Conservation (phyloP, 2,329 filamentous ascomycete genomes). For the Rhynchosporium graminicola region DNA sequence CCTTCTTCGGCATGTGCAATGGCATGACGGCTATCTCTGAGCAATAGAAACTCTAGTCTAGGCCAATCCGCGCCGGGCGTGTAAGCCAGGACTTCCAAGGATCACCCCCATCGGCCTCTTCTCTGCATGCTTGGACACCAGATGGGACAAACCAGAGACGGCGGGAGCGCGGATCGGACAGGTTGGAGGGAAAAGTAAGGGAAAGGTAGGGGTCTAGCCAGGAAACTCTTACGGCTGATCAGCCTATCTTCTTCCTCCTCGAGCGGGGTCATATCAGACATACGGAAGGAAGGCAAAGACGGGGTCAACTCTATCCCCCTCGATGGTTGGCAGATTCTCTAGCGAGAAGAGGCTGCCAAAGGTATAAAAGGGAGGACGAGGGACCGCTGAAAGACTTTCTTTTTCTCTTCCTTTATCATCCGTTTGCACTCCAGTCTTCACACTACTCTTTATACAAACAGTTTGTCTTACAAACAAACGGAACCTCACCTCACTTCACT, state of each 20-base stretch:
- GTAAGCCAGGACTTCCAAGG: conserved; percentile 37
- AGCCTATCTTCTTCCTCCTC: conserved; percentile 41
- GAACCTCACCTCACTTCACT: conserved; percentile 33
- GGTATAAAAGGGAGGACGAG: conserved; percentile 64
- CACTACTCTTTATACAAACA: conserved; percentile 33
- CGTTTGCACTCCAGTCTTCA: conserved; percentile 33
- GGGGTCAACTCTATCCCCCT: conserved; percentile 41
- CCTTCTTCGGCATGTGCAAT: conserved; percentile 33
- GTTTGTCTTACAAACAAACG: conserved; percentile 35
- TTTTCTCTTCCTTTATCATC: conserved; percentile 56
- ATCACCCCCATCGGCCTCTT: conserved; percentile 36
- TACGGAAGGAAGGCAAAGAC: conserved; percentile 35
- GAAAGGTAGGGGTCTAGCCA: conserved; percentile 30
- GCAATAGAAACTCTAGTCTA: conserved; percentile 36
- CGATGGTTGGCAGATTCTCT: conserved; percentile 32
- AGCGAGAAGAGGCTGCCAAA: conserved; percentile 44
- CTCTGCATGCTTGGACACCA: conserved; percentile 34
- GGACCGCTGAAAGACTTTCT: conserved; percentile 46
- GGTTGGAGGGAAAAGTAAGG: conserved; percentile 26
- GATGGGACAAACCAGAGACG: conserved; percentile 35
- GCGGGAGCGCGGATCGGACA: conserved; percentile 33
- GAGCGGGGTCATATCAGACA: conserved; percentile 43
- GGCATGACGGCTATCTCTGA: conserved; percentile 40
- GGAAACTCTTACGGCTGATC: conserved; percentile 29
- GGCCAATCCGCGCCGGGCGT: conserved; percentile 37